Conservation (phyloP, 768 basidiomycete genomes). For the Boletus pseudopeckii region DNA sequence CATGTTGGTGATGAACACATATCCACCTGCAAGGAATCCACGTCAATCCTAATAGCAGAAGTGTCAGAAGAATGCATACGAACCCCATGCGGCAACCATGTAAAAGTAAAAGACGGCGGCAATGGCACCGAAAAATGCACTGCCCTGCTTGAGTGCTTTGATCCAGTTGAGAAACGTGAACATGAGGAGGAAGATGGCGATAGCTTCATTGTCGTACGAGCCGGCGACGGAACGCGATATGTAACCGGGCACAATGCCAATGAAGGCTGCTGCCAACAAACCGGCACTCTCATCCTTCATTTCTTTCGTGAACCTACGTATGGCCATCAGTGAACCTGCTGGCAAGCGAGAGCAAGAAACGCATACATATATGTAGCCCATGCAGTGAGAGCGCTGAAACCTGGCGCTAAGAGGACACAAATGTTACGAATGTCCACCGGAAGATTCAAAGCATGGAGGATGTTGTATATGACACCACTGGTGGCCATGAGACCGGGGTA, state of each 20-base stretch:
- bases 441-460: slow-evolving; percentile 82
- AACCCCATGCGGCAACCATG: slow-evolving; percentile 99
- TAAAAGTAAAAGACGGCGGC: slow-evolving; percentile 98
- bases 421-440: slow-evolving; percentile 97
- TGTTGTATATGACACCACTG: slow-evolving; percentile 92
- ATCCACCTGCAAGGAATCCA: slow-evolving; percentile 60
- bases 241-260: slow-evolving; percentile 96
- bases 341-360: neutral
- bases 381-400: slow-evolving; percentile 94
- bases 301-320: slow-evolving; percentile 88
- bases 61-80: slow-evolving; percentile 17
- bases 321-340: neutral
- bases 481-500: slow-evolving; percentile 99
- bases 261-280: slow-evolving; percentile 95
- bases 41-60: slow-evolving; percentile 5
- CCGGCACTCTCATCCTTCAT: slow-evolving; percentile 95
- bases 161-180: slow-evolving; percentile 98
- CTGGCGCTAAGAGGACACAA: slow-evolving; percentile 95
- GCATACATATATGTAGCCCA: slow-evolving; percentile 94
- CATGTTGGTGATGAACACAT: slow-evolving; percentile 99
- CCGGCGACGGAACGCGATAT: slow-evolving; percentile 99
- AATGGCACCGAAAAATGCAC: slow-evolving; percentile 84
- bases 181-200: slow-evolving; percentile 99
- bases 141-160: slow-evolving; percentile 90
- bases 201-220: slow-evolving; percentile 99